Base-by-base conservation (phyloP, 148 eudicot genomes). In the Dysphania ambrosioides region DNA sequence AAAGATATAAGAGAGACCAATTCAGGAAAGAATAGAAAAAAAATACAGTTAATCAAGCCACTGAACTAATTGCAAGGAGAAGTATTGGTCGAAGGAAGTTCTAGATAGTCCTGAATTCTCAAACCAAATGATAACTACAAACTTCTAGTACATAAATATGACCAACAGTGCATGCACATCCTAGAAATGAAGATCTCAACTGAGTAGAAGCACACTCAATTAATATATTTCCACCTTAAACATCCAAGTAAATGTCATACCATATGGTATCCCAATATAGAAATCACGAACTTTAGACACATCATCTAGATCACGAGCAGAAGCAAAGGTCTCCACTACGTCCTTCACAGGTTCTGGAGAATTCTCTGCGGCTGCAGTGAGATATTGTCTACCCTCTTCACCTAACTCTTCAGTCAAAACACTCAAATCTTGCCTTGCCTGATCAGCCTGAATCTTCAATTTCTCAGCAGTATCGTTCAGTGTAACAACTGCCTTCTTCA, bases 331-430 rank as follows among this genome's bases (percentile, higher is more conserved):
- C 81, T 90, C 96, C 66, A 92, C 87, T 19, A 95, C 88, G 82
- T 95, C 99, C 83, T 88, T 95, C 76, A 95, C 90, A 72, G 89
- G 91, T 84, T 88, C 96, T 15, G 99, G 99, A 74, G 87, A 88
- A 68, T 85, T 86, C 75, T 90, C 92, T 21, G 97, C 87, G 36
- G 93, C 96, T 72, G 79, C 77, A 66, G 81, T 51, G 49, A 95
- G 84, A 78, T 87, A 88, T 70, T 76, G 85, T 80, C 82, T 88
- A 70, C 97, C 84, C 80, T 85, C 98, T 80, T 86, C 89, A 31
- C 90, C 79, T 57, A 88, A 76, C 75, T 90, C 97, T 75, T 85
- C 77, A 24, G 90, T 87, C 80, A 87, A 75, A 64, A 82, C 80
- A 77, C 72, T 79, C 73, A 92, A 83, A 80, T 89, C 97, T 62